Evolutionary conservation across 2,329 filamentous ascomycete species (phyloP).

Genomic region (Amauroascus verrucosus): DNA sequence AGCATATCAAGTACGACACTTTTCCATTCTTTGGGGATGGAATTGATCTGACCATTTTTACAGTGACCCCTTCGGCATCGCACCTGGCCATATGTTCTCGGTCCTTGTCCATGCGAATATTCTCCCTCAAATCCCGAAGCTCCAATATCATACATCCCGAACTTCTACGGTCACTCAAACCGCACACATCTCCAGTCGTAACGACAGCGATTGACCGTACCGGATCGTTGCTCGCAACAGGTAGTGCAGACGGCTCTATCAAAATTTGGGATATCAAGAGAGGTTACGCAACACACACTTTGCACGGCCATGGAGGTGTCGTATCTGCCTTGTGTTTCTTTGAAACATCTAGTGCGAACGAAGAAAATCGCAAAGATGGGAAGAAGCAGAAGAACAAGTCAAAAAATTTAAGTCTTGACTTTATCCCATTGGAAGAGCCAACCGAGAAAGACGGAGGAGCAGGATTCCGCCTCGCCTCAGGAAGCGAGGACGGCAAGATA

Average conservation of each 20-base stretch:
- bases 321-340: constrained; percentile 91
- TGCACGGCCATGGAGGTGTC: constrained; percentile 83
- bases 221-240: constrained; percentile 81
- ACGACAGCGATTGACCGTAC: constrained; percentile 77
- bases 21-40: background rate
- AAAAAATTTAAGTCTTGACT: constrained; percentile 28
- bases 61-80: constrained; percentile 77
- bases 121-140: constrained; percentile 53
- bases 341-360: constrained; percentile 36
- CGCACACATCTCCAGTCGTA: constrained; percentile 81
- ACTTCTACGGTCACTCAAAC: constrained; percentile 71
- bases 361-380: constrained; percentile 35
- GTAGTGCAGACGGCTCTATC: constrained; percentile 82
- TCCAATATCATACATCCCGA: constrained; percentile 53
- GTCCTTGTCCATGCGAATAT: constrained; percentile 93
- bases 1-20: constrained; percentile 34
- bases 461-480: constrained; percentile 74
- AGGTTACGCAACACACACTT: constrained; percentile 88
- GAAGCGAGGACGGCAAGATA: constrained; percentile 87
- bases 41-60: constrained; percentile 12
- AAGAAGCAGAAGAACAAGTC: constrained; percentile 28
- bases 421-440: constrained; percentile 3
- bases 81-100: constrained; percentile 87
- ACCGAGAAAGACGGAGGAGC: constrained; percentile 24
- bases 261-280: constrained; percentile 94